A percentile compares a stretch with the other conserved stretches of the same genome.
Evolutionary conservation across 2,329 filamentous ascomycete genomes (phyloP).

Genomic region (Epichloe sp.): DNA sequence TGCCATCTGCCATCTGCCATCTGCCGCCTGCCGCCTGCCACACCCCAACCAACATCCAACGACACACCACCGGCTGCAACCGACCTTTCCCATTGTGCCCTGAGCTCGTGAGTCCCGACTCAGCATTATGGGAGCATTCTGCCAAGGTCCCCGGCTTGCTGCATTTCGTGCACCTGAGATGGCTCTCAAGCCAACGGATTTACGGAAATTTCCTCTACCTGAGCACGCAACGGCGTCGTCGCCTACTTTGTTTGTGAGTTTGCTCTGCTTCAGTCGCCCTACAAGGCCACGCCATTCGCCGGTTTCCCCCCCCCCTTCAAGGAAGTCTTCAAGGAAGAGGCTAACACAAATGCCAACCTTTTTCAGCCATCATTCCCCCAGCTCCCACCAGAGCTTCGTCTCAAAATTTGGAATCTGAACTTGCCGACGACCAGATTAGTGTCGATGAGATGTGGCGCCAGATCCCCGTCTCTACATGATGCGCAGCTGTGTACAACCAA

Average conservation of each 20-base stretch:
- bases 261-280: background rate
- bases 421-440: slow-evolving; percentile 30
- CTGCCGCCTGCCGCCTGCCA: background rate
- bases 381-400: slow-evolving; percentile 33
- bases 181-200: background rate
- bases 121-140: slow-evolving; percentile 5
- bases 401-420: slow-evolving; percentile 34
- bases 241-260: slow-evolving; percentile 6
- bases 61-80: background rate
- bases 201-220: background rate
- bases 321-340: background rate
- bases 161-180: slow-evolving; percentile 2
- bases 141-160: background rate
- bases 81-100: background rate
- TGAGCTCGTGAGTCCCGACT: background rate
- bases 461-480: slow-evolving; percentile 14
- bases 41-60: background rate
- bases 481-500: slow-evolving; percentile 3
- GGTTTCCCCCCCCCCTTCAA: background rate
- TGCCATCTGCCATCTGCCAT: too few species aligned
- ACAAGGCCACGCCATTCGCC: background rate
- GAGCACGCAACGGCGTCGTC: background rate
- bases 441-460: slow-evolving; percentile 26
- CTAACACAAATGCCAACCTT: background rate
- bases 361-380: slow-evolving; percentile 26